Conservation (phyloP, 192 early-diverging fungal genomes). For the Spizellomyces punctatus region DNA sequence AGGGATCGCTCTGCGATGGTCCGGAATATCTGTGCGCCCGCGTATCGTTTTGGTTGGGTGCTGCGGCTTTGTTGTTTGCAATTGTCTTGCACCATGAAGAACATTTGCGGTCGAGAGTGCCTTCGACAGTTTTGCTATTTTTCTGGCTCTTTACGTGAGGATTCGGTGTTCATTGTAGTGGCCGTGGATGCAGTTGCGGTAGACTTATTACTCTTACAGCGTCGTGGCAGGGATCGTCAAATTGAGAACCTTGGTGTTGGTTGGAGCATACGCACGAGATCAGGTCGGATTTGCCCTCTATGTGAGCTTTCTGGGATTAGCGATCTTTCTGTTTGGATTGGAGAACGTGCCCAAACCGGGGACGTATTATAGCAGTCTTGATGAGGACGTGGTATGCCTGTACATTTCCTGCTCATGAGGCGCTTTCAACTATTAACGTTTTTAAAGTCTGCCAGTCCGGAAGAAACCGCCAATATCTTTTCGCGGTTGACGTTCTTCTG, state of each 20-base stretch:
- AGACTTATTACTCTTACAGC: no score
- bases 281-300: constrained; percentile 17
- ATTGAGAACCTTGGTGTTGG: constrained; percentile 20
- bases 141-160: constrained; percentile 48
- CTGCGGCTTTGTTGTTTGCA: constrained; percentile 35
- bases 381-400: constrained; percentile 30
- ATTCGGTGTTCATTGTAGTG: no score
- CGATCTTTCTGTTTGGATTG: constrained; percentile 40
- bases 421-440: no score
- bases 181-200: no score
- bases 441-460: constrained; percentile 52
- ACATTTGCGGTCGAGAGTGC: constrained; percentile 44
- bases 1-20: constrained; percentile 5
- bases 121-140: constrained; percentile 58
- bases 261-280: constrained; percentile 17
- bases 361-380: constrained; percentile 39
- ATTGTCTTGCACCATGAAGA: constrained; percentile 49
- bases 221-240: constrained; percentile 21
- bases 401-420: neutral
- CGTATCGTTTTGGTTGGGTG: neutral
- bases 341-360: constrained; percentile 47
- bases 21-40: neutral
- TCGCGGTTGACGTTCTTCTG: constrained; percentile 82
- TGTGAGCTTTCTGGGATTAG: constrained; percentile 18
- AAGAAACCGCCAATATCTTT: constrained; percentile 82